Conservation (phyloP, 805 yeast genomes). For the Candida schatavii region DNA sequence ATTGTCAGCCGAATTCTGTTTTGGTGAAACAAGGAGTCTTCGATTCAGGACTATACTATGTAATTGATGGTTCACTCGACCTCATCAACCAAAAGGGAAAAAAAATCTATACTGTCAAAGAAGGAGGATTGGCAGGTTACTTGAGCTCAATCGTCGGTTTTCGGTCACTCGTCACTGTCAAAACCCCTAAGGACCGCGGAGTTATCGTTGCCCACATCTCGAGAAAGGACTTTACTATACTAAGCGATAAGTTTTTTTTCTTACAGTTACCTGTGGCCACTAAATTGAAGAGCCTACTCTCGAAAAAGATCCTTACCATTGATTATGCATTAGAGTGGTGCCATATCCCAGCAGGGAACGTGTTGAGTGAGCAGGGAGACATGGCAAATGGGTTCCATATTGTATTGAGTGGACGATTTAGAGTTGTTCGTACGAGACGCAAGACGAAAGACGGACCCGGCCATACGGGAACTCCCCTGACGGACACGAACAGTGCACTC, state of each 20-base stretch:
- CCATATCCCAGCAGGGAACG: constrained; percentile 82
- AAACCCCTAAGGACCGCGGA: constrained; percentile 58
- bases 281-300: constrained; percentile 62
- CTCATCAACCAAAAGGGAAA: constrained; percentile 42
- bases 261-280: constrained; percentile 77
- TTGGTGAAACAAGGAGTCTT: constrained; percentile 63
- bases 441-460: constrained; percentile 1
- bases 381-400: constrained; percentile 88
- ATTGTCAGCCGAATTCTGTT: constrained; percentile 49
- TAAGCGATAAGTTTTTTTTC: constrained; percentile 74
- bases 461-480: not conserved
- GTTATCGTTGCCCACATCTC: constrained; percentile 65
- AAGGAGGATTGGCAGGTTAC: constrained; percentile 89
- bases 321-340: constrained; percentile 97
- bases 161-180: constrained; percentile 70
- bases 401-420: constrained; percentile 81
- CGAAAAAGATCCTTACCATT: constrained; percentile 64
- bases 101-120: constrained; percentile 52
- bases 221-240: constrained; percentile 54
- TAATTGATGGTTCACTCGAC: constrained; percentile 74
- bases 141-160: constrained; percentile 77
- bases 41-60: constrained; percentile 74
- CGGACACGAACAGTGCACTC: constrained; percentile 19
- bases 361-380: constrained; percentile 77
- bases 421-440: constrained; percentile 49